Conservation (phyloP, 164 flowering plant genomes). For the Magnolia kwangsiensis region DNA sequence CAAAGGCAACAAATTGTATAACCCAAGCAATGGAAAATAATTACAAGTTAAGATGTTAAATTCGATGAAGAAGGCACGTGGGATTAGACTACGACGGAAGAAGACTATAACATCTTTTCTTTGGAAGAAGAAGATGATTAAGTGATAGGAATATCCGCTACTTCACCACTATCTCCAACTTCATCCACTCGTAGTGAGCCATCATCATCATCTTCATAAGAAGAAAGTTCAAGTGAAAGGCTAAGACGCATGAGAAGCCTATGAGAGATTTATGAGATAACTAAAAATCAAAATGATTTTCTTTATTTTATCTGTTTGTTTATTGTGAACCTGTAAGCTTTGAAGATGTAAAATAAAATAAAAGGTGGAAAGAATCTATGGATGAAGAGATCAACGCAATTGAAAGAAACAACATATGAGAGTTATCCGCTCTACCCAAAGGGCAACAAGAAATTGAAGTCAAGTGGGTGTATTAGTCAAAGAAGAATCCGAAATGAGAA, state of each 20-base stretch:
- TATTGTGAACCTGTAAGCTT: background rate
- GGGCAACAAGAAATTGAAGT: background rate
- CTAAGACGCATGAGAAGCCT: too few species aligned
- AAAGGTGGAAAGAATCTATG: background rate
- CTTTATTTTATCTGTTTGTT: too few species aligned
- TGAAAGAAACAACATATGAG: background rate
- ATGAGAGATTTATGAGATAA: too few species aligned
- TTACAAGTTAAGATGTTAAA: constrained; percentile 1
- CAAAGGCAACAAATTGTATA: background rate
- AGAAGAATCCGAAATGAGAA: background rate
- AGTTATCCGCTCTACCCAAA: background rate
- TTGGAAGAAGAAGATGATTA: too few species aligned
- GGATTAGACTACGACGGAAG: too few species aligned
- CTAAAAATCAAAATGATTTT: too few species aligned
- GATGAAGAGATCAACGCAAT: background rate
- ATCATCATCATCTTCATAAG: too few species aligned
- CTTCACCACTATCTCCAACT: too few species aligned
- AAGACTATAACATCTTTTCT: background rate
- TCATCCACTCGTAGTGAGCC: too few species aligned
- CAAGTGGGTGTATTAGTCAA: background rate
- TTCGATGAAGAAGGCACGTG: constrained; percentile 9
- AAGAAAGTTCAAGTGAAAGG: too few species aligned
- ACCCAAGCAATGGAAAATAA: background rate
- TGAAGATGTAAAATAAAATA: background rate
- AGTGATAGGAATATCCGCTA: too few species aligned